phyloP scores from a whole-genome alignment of 2,329 filamentous ascomycete genomes.

The Mycosphaerella sp. region DNA sequence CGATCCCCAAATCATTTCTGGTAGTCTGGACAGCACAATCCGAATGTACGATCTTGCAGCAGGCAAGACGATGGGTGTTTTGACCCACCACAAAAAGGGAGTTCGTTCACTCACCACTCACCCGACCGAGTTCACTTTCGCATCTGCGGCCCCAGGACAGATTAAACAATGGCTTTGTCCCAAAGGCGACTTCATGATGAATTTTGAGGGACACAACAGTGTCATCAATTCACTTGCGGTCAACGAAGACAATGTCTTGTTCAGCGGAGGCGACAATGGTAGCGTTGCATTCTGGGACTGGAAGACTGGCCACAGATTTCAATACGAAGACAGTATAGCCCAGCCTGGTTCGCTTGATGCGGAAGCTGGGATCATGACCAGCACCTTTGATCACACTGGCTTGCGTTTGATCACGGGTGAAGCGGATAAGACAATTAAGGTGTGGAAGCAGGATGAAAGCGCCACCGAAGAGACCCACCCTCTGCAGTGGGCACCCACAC shows the following conservation, averaged over 20 bases:
- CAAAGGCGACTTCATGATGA: slow-evolving; percentile 97
- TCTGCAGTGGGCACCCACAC: slow-evolving; percentile 80
- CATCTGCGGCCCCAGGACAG: slow-evolving; percentile 79
- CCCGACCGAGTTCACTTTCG: slow-evolving; percentile 93
- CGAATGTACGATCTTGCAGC: slow-evolving; percentile 93
- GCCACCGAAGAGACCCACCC: slow-evolving; percentile 90
- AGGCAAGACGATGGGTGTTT: slow-evolving; percentile 88
- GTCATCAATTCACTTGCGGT: slow-evolving; percentile 93
- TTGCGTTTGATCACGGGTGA: slow-evolving; percentile 88
- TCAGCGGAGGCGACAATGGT: slow-evolving; percentile 92
- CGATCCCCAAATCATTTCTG: slow-evolving; percentile 90
- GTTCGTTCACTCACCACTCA: slow-evolving; percentile 79
- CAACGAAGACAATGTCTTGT: slow-evolving; percentile 91
- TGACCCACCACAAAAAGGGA: slow-evolving; percentile 98
- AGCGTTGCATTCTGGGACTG: slow-evolving; percentile 98
- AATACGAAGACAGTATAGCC: slow-evolving; percentile 81
- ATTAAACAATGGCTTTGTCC: slow-evolving; percentile 99
- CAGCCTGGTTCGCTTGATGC: slow-evolving; percentile 92
- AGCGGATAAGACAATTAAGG: slow-evolving; percentile 92
- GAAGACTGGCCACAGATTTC: slow-evolving; percentile 92
- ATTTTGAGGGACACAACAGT: slow-evolving; percentile 92
- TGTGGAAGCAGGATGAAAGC: slow-evolving; percentile 90
- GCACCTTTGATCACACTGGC: slow-evolving; percentile 84
- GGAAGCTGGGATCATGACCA: slow-evolving; percentile 90
- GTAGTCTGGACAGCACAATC: slow-evolving; percentile 87